Percentiles rank a stretch among this genome's conserved stretches.
Evolutionary conservation across 2,329 filamentous ascomycete genomes (phyloP).

Genomic region (Sporothrix variecibatus): DNA sequence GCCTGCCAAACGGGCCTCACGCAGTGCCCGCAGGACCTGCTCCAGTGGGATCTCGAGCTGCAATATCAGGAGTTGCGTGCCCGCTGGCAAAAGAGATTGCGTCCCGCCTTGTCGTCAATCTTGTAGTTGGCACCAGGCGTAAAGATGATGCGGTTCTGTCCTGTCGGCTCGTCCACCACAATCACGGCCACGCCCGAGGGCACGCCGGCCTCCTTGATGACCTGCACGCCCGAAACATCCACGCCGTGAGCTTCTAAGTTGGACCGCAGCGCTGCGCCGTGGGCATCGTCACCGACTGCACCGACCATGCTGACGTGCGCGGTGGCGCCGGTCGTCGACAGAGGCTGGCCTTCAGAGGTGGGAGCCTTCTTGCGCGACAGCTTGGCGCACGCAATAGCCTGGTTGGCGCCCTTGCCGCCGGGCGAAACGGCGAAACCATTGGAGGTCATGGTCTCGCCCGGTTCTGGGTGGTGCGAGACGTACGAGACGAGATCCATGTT

Average conservation of each 20-base stretch:
- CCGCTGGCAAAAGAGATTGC: slow-evolving; percentile 35
- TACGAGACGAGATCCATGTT: slow-evolving; percentile 93
- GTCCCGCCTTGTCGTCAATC: slow-evolving; percentile 43
- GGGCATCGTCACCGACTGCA: slow-evolving; percentile 69
- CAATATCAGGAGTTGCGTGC: slow-evolving; percentile 58
- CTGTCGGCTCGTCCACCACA: slow-evolving; percentile 70
- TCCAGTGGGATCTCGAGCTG: slow-evolving; percentile 61
- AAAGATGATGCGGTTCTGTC: slow-evolving; percentile 76
- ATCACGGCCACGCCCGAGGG: slow-evolving; percentile 75
- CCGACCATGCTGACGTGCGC: slow-evolving; percentile 69
- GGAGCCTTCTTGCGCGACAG: slow-evolving; percentile 61
- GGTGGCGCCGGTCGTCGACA: slow-evolving; percentile 27
- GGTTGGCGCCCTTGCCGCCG: slow-evolving; percentile 94
- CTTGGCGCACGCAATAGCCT: slow-evolving; percentile 85
- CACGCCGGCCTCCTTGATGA: slow-evolving; percentile 43
- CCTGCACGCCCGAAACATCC: slow-evolving; percentile 55
- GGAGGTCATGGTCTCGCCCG: slow-evolving; percentile 85
- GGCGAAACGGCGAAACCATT: slow-evolving; percentile 76
- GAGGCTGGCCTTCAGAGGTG: slow-evolving; percentile 37
- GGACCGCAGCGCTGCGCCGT: slow-evolving; percentile 60
- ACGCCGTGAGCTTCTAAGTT: slow-evolving; percentile 65
- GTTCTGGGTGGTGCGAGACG: slow-evolving; percentile 77
- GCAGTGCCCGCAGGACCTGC: slow-evolving; percentile 54
- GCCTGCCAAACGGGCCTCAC: slow-evolving; percentile 40
- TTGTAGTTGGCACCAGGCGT: slow-evolving; percentile 69